Evolutionary conservation across 306 rosid genomes (phyloP), one percentile per base, ranked within the genome.

Genomic region (Vigna unguiculata): DNA sequence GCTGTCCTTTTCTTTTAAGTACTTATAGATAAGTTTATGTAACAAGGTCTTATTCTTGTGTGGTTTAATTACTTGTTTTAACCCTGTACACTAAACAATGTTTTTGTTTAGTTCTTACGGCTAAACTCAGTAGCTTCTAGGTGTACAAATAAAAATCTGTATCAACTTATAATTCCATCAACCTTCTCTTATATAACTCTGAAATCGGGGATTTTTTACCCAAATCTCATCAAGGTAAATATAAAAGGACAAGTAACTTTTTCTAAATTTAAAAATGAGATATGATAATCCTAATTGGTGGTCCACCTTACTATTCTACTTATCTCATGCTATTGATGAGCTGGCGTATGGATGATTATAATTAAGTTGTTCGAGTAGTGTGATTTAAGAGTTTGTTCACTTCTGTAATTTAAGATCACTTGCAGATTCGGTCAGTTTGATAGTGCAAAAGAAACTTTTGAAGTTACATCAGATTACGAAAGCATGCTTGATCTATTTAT

Each of bases 381-480:
- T 53, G 72, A 80, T 71, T 19, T 63, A 59, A 53, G 67, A 72
- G 25, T 73, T 66, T 36, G 64, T 48, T 51, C 76, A 25, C 76
- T 34, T 77, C 54, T 64, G 61, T 85, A 70, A 87, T 74, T 46
- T 17, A 48, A 52, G 69, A 70, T 72, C 78, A 52, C 51, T 80
- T 87, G 91, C 92, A 95, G 99, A 92, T 96, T 92, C 91, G 98
- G 91, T 67, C 99, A 96, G 83, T 96, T 92, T 70, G 99, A 96
- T 84, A 88, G 91, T 73, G 99, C 99, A 74, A 96, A 96, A 84
- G 99, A 96, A 86, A 96, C 97, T 25, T 96, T 96, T 85, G 97
- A 96, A 85, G 96, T 91, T 74, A 92, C 88, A 75, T 85, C 87
- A 20, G 98, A 96, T 84, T 87, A 89, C 14, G 93, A 96, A 81